Evolutionary conservation across 2,329 filamentous ascomycete genomes (phyloP).

Genomic region (Venturia pyrina): DNA sequence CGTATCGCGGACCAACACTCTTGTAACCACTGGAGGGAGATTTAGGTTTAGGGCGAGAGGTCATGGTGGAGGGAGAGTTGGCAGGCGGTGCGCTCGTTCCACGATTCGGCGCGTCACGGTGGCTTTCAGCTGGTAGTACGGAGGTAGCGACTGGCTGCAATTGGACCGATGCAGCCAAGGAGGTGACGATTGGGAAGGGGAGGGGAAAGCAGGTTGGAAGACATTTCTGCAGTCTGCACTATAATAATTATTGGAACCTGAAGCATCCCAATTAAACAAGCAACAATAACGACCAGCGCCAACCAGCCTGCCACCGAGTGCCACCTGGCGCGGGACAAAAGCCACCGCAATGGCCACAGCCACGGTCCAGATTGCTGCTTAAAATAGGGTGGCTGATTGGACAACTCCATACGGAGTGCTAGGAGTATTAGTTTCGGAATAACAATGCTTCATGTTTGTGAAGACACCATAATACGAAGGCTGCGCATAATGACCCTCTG

Average conservation of each 20-base stretch:
- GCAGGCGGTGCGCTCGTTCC: background rate
- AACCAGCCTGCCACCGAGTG: background rate
- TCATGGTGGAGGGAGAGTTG: background rate
- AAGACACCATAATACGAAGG: background rate
- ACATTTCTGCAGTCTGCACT: too few species aligned
- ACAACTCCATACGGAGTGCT: too few species aligned
- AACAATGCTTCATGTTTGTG: background rate
- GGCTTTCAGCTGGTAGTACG: background rate
- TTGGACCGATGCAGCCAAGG: background rate
- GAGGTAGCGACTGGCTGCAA: background rate
- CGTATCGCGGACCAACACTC: background rate
- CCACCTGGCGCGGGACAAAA: background rate
- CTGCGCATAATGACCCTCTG: too few species aligned
- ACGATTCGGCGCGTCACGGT: background rate
- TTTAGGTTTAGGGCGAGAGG: constrained; percentile 1
- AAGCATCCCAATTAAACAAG: background rate
- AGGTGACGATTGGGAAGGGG: background rate
- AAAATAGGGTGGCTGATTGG: background rate
- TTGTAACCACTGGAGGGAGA: background rate
- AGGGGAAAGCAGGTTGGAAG: background rate
- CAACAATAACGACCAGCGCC: background rate
- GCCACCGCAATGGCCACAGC: background rate
- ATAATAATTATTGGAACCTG: background rate
- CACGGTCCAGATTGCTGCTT: background rate
- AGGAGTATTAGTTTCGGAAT: background rate